Base-by-base conservation (phyloP, 768 basidiomycete species). In the Strobilomyces echinocephalus region DNA sequence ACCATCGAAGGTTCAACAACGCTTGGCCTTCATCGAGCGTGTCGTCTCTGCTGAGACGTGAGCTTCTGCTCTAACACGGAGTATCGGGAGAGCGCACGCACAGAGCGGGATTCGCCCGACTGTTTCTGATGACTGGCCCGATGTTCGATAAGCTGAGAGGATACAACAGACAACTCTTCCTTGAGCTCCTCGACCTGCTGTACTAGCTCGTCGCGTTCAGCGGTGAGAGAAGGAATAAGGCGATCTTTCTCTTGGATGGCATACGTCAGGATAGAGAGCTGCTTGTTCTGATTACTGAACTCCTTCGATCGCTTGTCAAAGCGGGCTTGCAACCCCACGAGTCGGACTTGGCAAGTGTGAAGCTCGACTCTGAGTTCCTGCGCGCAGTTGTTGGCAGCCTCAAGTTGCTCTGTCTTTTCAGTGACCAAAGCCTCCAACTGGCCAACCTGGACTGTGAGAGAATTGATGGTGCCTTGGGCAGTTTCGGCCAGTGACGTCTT, bases 251-350 rank as follows among this genome's bases (percentile, higher is more conserved):
- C 36, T n/a, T 46, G 36, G 8, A 6, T 5, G 11, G 15, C 8
- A 10, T 18, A 28, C 24, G 18, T 34, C 24, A 5, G 28, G n/a
- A 11, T 20, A 3, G 44, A 42, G 7, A 49, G 36, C n/a, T 54
- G 35, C 1, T 16, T 55, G 31, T 36, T 46, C 15, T 39, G 3
- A 14, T 36, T 5, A 2, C 16, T 15, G n/a, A 56, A 8, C 26
- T 57, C 39, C 8, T 31, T 18, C 3, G 58, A 58, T n/a, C 49
- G 57, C 7, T n/a, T n/a, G 9, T 38, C 35, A 14, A 43, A 58
- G 12, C 56, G 47, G 6, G 2, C 10, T 7, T 49, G 48, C 6
- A 58, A 33, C 8, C 53, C 52, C 4, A 47, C 11, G 34, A 53
- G 20, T 10, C 46, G 46, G 8, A 38, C 36, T 1, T 39, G 31